Conservation (phyloP, 2,329 filamentous ascomycete genomes). For the Lizonia empirigonia region DNA sequence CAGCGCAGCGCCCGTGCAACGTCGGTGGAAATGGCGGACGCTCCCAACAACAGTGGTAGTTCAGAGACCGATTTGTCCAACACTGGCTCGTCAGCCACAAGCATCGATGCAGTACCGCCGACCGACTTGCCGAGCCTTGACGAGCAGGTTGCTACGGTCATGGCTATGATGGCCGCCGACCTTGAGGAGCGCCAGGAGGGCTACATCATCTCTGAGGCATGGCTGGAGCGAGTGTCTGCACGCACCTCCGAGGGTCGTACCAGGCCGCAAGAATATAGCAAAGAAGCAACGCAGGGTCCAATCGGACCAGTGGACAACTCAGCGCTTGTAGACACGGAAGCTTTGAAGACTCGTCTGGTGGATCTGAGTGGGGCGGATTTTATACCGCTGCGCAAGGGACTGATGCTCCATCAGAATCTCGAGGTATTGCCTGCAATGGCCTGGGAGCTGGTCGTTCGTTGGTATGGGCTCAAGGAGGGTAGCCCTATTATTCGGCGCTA, state of each 20-base stretch:
- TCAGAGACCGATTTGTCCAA: conserved; percentile 38
- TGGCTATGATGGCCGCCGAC: conserved; percentile 61
- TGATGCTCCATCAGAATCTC: conserved; percentile 70
- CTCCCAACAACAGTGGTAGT: conserved; percentile 34
- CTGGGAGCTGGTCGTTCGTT: conserved; percentile 79
- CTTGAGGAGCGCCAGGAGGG: conserved; percentile 74
- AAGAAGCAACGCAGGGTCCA: conserved; percentile 64
- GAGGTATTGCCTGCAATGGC: conserved; percentile 77
- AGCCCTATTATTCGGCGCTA: conserved; percentile 75
- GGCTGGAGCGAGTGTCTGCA: conserved; percentile 64
- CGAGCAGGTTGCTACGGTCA: conserved; percentile 76
- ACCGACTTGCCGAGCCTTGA: conserved; percentile 52
- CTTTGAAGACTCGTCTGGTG: conserved; percentile 29
- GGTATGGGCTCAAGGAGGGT: conserved; percentile 77
- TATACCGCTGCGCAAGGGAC: conserved; percentile 73
- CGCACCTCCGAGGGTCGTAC: conserved; percentile 40
- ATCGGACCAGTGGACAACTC: conserved; percentile 88
- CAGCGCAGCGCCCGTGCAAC: conserved; percentile 43
- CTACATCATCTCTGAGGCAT: conserved; percentile 77
- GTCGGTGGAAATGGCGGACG: conserved; percentile 54
- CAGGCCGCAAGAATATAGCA: conserved; percentile 59
- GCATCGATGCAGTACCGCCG: conserved; percentile 10
- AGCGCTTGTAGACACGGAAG: conserved; percentile 61
- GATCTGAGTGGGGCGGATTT: conserved; percentile 60
- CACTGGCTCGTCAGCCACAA: conserved; percentile 30